Evolutionary conservation across 2,329 filamentous ascomycete species (phyloP).

Genomic region (Xylaria digitata): DNA sequence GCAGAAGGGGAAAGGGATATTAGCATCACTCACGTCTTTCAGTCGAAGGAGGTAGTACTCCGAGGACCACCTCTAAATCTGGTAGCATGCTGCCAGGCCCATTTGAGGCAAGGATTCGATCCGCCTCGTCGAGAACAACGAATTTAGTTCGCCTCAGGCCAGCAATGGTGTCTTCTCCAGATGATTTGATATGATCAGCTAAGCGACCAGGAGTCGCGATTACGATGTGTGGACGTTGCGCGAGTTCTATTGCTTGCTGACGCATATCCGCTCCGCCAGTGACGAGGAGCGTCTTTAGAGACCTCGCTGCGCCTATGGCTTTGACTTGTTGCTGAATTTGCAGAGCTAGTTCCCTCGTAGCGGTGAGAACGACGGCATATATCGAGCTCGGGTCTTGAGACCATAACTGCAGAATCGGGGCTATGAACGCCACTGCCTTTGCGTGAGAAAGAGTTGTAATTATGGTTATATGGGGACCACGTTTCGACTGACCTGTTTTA

Average conservation of each 20-base stretch:
- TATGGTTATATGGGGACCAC: background rate
- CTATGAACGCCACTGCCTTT: slow-evolving; percentile 80
- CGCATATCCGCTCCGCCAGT: slow-evolving; percentile 96
- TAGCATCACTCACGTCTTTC: slow-evolving; percentile 65
- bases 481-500: slow-evolving; percentile 70
- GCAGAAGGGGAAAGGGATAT: slow-evolving; percentile 1
- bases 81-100: slow-evolving; percentile 89
- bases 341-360: slow-evolving; percentile 89
- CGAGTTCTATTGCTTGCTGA: slow-evolving; percentile 84
- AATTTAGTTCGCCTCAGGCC: slow-evolving; percentile 82
- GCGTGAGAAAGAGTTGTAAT: slow-evolving; percentile 18
- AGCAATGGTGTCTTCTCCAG: slow-evolving; percentile 88
- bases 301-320: slow-evolving; percentile 88
- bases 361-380: slow-evolving; percentile 89
- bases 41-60: slow-evolving; percentile 78
- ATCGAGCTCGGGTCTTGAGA: slow-evolving; percentile 91
- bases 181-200: slow-evolving; percentile 92
- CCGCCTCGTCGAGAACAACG: slow-evolving; percentile 95
- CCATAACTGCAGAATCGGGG: slow-evolving; percentile 94
- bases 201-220: slow-evolving; percentile 94
- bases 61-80: slow-evolving; percentile 89
- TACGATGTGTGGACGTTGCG: slow-evolving; percentile 86
- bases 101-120: slow-evolving; percentile 81
- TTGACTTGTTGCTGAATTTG: slow-evolving; percentile 98
- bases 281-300: slow-evolving; percentile 87